Base-by-base conservation (phyloP, 805 yeast species). In the Myxozyma geophila region DNA sequence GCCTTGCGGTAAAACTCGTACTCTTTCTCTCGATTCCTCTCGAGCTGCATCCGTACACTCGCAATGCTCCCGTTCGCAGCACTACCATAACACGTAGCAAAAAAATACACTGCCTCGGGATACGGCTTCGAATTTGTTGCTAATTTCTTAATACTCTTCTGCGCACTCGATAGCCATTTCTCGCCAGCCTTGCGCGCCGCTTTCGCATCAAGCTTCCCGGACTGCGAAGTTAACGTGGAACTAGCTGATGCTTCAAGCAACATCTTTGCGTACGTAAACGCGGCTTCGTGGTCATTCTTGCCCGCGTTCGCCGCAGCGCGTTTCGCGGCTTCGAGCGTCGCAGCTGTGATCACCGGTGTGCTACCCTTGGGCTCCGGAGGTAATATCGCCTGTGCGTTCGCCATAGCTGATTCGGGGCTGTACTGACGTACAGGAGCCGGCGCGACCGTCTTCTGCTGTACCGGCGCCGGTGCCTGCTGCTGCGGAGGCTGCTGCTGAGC, bases 211-310 rank as follows among this genome's bases (percentile, higher is more conserved):
- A 76, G 66, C 78, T 75, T 63, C 71, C 75, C 69, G 76, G 77
- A 60, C 23, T 80, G 62, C 60, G 75, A 77, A 12, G 77, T 78
- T 17, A 83, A 50, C 82, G 77, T 74, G 39, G 76, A 69, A 13
- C 51, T 59, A 7, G 75, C 71, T 28, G 80, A 68, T 0, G 86
- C 81, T 66, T 82, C 85, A 23, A 87, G 74, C 37, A 88, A 74
- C 15, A 80, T 77, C 65, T 83, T 81, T n/a, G 89, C 88, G 83
- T 87, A 86, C 52, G 79, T 80, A 62, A 87, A 77, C 74, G 87
- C 92, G n/a, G 83, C 74, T 6, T 72, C 76, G 0, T 87, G 83
- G 19, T 78, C 77, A 41, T 73, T 70, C 35, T 77, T 73, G 50
- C 70, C 72, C 28, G 69, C 69, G 7, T 67, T 66, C 4, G 60